These are phyloP conservation scores for Santalum album DNA, from an alignment of 164 flowering plant species.

Conservation along the genomic window DNA sequence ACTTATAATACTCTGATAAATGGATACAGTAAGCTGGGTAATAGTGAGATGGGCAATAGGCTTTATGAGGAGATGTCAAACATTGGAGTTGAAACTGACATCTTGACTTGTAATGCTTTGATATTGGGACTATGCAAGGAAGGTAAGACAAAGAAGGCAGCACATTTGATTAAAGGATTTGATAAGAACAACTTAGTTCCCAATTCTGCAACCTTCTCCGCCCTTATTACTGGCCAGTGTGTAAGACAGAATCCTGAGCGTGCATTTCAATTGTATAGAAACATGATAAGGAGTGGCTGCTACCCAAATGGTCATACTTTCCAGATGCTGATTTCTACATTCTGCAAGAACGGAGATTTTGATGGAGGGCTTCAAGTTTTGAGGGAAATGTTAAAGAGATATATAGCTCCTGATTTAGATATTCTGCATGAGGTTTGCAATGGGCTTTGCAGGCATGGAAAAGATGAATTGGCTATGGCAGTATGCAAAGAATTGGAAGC, in stretches of 20 bases:
- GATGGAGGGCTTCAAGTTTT: constrained; percentile 60
- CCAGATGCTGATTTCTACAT: constrained; percentile 42
- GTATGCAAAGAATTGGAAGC: constrained; percentile 33
- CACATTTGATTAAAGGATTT: constrained; percentile 58
- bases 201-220: constrained; percentile 72
- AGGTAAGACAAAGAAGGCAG: constrained; percentile 86
- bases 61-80: constrained; percentile 71
- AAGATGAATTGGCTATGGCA: constrained; percentile 29
- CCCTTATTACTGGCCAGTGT: constrained; percentile 79
- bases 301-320: constrained; percentile 54
- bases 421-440: constrained; percentile 27
- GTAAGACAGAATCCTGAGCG: constrained; percentile 56
- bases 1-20: constrained; percentile 76
- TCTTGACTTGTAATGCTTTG: constrained; percentile 76
- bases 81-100: constrained; percentile 49
- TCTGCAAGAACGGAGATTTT: constrained; percentile 58
- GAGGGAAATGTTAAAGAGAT: constrained; percentile 52
- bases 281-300: constrained; percentile 67
- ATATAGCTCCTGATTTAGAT: constrained; percentile 35
- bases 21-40: constrained; percentile 50
- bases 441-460: constrained; percentile 38
- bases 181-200: constrained; percentile 53
- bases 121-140: constrained; percentile 70
- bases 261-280: constrained; percentile 55
- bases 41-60: constrained; percentile 50